phyloP scores from a whole-genome alignment of 2,329 filamentous ascomycete species.

The Talaromyces atroroseus region DNA sequence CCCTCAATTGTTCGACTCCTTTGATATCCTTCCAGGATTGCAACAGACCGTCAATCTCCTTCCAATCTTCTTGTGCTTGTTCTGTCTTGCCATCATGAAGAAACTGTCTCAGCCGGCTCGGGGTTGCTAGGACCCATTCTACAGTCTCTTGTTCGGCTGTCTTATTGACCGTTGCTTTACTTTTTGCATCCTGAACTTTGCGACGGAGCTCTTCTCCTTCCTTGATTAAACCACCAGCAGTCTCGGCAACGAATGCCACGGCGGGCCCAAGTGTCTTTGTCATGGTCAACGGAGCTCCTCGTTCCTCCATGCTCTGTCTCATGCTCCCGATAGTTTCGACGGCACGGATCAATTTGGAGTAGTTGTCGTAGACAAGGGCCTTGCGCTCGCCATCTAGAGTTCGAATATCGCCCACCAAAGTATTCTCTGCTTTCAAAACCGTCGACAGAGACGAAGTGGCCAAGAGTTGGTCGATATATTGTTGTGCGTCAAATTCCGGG shows the following conservation, averaged over 20 bases:
- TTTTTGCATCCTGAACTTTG: constrained; percentile 24
- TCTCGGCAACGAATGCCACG: constrained; percentile 42
- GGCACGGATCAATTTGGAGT: constrained; percentile 91
- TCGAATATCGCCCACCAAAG: constrained; percentile 63
- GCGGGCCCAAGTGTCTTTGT: constrained; percentile 40
- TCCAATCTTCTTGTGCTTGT: constrained; percentile 41
- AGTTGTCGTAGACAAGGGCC: constrained; percentile 96
- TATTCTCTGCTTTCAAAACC: constrained; percentile 41
- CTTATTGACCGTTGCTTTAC: constrained; percentile 16
- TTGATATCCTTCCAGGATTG: constrained; percentile 39
- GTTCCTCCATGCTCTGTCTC: constrained; percentile 44
- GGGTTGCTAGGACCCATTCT: constrained; percentile 40
- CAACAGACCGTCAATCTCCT: constrained; percentile 33
- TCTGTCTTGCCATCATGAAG: constrained; percentile 34
- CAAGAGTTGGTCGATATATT: constrained; percentile 43
- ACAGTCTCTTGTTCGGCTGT: constrained; percentile 38
- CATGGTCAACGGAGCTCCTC: constrained; percentile 41
- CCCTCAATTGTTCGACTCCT: constrained; percentile 37
- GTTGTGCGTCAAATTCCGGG: constrained; percentile 65
- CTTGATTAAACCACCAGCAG: constrained; percentile 34
- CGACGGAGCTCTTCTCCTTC: constrained; percentile 34
- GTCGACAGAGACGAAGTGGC: constrained; percentile 38
- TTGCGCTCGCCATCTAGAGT: constrained; percentile 95
- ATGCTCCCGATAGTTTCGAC: constrained; percentile 87
- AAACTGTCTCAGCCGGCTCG: constrained; percentile 32